Evolutionary conservation across 768 basidiomycete genomes (phyloP), one percentile per base, ranked within the genome.

Genomic region (Tulasnella sp.): DNA sequence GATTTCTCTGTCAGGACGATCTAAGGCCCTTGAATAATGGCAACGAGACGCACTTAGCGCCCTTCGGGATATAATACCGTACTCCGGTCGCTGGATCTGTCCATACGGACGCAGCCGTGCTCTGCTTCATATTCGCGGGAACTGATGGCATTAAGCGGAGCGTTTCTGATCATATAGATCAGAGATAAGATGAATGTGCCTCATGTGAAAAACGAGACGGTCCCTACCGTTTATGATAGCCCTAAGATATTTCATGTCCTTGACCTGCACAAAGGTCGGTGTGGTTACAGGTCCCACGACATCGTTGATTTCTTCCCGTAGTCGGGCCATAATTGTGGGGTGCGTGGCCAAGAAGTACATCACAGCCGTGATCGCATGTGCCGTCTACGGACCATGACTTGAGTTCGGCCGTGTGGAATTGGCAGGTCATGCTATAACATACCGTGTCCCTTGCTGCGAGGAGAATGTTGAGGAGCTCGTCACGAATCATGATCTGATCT

Each of bases 361-460:
- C 1, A 75, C 74, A 66, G 77, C 80, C 0, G 81, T 80, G 43
- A 83, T 70, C 8, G 74, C 73, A 34, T 73, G 71, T 3, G 81
- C 78, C 0, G 76, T 78, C 67, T 70, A 61, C 19, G 61, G n/a
- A 56, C 42, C 45, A 42, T 10, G 45, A 38, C 7, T 7, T 15
- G 15, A 38, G 15, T 7, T 38, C 5, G 15, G 34, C 34, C 34
- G 34, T 38, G 34, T 52, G 44, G 34, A 38, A 5, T 38, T 38
- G 5, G 24, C 10, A 47, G 15, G 42, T n/a, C 15, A 7, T 38
- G 15, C 54, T 26, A 13, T 26, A 17, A 52, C 79, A 49, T 43
- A 85, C 85, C 30, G 88, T 88, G 70, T 92, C 88, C 56, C 88
- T 71, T 21, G 85, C 78, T 5, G 88, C 88, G 9, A 90, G 72